Evolutionary conservation across 2,329 filamentous ascomycete genomes (phyloP).

Genomic region (Trichoderma koningii): DNA sequence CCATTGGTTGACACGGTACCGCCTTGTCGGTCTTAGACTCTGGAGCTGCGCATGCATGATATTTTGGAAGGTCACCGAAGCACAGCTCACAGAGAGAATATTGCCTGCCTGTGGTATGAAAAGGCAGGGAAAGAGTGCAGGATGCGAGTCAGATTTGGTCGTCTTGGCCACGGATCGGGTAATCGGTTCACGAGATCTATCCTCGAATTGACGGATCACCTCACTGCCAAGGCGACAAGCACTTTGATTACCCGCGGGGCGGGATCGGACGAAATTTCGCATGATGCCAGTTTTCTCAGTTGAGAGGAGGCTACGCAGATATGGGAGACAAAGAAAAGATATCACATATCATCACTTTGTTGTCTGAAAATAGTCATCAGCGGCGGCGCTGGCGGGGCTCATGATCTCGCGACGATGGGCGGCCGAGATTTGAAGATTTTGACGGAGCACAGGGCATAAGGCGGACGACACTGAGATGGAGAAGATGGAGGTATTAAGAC

Average conservation of each 20-base stretch:
- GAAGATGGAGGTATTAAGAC: background rate
- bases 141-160: background rate
- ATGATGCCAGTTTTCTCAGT: background rate
- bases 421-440: conserved; percentile 19
- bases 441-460: background rate
- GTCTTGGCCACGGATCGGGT: conserved; percentile 2
- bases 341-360: conserved; percentile 9
- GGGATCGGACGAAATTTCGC: background rate
- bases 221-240: conserved; percentile 5
- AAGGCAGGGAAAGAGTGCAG: too few species aligned
- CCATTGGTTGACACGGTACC: background rate
- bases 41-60: too few species aligned
- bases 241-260: background rate
- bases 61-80: too few species aligned
- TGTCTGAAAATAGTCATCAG: background rate
- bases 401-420: conserved; percentile 15
- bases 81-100: too few species aligned
- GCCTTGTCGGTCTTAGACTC: too few species aligned
- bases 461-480: background rate
- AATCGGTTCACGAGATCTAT: background rate
- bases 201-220: background rate
- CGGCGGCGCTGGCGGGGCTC: conserved; percentile 3
- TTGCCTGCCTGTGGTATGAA: too few species aligned
- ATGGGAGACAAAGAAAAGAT: background rate
- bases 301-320: background rate